phyloP scores from a whole-genome alignment of 768 basidiomycete genomes.

The Chiua virens region DNA sequence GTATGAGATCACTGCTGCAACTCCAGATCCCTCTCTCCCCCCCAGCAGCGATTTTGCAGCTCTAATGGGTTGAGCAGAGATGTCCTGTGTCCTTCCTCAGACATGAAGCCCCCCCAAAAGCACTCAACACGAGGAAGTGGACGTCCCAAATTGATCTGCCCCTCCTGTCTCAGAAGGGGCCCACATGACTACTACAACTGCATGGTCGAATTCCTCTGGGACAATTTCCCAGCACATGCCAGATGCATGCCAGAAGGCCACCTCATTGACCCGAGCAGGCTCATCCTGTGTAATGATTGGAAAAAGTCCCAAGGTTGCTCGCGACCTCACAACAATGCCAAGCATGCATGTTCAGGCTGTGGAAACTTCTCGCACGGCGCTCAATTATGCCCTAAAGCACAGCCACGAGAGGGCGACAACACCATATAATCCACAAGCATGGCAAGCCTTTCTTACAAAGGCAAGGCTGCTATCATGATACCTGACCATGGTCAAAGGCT shows the following conservation, averaged over 20 bases:
- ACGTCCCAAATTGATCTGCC: neutral
- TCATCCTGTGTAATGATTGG: neutral
- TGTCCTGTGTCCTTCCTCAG: too few species aligned
- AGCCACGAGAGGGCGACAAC: neutral
- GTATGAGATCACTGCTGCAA: too few species aligned
- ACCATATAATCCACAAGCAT: neutral
- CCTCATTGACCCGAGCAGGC: neutral
- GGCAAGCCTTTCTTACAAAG: neutral
- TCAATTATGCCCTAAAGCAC: neutral
- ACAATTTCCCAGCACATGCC: neutral
- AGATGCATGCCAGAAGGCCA: neutral
- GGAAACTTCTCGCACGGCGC: neutral
- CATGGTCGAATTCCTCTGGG: neutral
- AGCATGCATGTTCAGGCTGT: neutral
- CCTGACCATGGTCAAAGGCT: neutral
- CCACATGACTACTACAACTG: neutral
- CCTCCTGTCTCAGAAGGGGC: neutral
- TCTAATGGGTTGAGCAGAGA: too few species aligned
- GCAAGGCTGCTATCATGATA: neutral
- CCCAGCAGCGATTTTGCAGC: too few species aligned
- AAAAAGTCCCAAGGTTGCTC: neutral
- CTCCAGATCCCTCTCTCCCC: too few species aligned
- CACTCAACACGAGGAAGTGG: too few species aligned
- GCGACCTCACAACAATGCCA: neutral
- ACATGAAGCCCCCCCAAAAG: too few species aligned